A percentile compares a stretch with the other conserved stretches of the same genome.
Evolutionary conservation across 1,284 basidiomycete genomes (phyloP).

Genomic region (Porphyrellus sp.): DNA sequence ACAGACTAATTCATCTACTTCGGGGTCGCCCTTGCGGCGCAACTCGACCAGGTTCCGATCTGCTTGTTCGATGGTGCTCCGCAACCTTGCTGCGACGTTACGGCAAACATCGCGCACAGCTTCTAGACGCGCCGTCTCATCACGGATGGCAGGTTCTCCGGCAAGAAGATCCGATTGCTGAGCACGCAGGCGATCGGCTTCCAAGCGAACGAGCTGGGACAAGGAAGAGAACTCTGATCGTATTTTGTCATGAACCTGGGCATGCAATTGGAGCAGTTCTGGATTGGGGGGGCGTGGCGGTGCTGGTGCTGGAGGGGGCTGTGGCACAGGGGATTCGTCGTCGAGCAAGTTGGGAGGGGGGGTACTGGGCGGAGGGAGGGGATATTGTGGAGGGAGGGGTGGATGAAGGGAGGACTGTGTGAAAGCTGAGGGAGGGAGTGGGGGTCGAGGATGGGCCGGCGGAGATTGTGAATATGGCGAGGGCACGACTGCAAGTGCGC

Average conservation of each 20-base stretch:
- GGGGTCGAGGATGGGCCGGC: slow-evolving; percentile 16
- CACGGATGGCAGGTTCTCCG: slow-evolving; percentile 88
- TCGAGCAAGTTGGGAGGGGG: slow-evolving; percentile 51
- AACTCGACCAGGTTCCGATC: slow-evolving; percentile 70
- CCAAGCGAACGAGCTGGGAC: slow-evolving; percentile 60
- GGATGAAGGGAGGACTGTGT: slow-evolving; percentile 16
- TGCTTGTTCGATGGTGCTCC: slow-evolving; percentile 58
- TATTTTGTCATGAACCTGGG: slow-evolving; percentile 75
- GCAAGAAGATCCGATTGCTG: slow-evolving; percentile 82
- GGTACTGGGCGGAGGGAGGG: slow-evolving; percentile 23
- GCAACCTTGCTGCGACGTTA: slow-evolving; percentile 68
- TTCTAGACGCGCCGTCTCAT: slow-evolving; percentile 93
- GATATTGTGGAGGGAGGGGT: slow-evolving; percentile 17
- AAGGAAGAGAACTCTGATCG: slow-evolving; percentile 66
- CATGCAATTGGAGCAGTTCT: slow-evolving; percentile 82
- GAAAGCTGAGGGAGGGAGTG: slow-evolving; percentile 12
- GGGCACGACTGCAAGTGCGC: slow-evolving; percentile 14
- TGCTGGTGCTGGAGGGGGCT: slow-evolving; percentile 38
- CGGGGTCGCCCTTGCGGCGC: slow-evolving; percentile 70
- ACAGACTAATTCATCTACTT: slow-evolving; percentile 93
- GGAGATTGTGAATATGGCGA: slow-evolving; percentile 21
- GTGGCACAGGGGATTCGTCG: slow-evolving; percentile 41
- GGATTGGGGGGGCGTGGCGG: slow-evolving; percentile 89
- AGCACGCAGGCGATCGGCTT: slow-evolving; percentile 74
- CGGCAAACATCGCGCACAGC: slow-evolving; percentile 93